Percentiles rank a stretch among this genome's conserved stretches.
Evolutionary conservation across 148 eudicot species (phyloP).

Genomic region (Euryodendron excelsum): DNA sequence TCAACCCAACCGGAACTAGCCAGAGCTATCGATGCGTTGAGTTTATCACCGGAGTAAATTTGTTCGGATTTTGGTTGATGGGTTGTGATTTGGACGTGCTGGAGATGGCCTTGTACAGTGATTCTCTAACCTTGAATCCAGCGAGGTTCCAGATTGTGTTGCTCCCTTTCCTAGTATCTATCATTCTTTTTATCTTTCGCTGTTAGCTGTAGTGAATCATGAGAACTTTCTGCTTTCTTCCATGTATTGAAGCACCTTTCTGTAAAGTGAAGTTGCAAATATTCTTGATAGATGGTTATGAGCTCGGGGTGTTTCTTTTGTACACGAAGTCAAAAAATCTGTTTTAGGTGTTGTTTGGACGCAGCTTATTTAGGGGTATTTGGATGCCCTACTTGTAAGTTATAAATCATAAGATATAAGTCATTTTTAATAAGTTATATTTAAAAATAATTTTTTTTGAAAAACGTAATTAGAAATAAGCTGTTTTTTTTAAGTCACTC

Average conservation of each 20-base stretch:
- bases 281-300: neutral
- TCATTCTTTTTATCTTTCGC: neutral
- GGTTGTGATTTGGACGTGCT: neutral
- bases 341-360: too few relatives aligned
- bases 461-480: too few relatives aligned
- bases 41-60: conserved; percentile 29
- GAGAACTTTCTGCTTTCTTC: neutral
- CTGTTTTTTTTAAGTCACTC: too few relatives aligned
- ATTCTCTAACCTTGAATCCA: too few relatives aligned
- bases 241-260: neutral
- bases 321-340: neutral
- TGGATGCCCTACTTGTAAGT: too few relatives aligned
- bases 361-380: too few relatives aligned
- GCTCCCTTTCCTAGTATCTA: too few relatives aligned
- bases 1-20: conserved; percentile 27
- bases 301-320: neutral
- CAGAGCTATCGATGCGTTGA: conserved; percentile 36
- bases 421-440: too few relatives aligned
- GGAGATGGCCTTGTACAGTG: too few relatives aligned
- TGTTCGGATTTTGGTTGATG: neutral
- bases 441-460: too few relatives aligned
- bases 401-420: too few relatives aligned
- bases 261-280: neutral
- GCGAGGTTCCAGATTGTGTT: too few relatives aligned
- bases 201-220: neutral